Evolutionary conservation across 331 rosid species (phyloP), one percentile per base, ranked within the genome.

Genomic region (Saraca asoca): DNA sequence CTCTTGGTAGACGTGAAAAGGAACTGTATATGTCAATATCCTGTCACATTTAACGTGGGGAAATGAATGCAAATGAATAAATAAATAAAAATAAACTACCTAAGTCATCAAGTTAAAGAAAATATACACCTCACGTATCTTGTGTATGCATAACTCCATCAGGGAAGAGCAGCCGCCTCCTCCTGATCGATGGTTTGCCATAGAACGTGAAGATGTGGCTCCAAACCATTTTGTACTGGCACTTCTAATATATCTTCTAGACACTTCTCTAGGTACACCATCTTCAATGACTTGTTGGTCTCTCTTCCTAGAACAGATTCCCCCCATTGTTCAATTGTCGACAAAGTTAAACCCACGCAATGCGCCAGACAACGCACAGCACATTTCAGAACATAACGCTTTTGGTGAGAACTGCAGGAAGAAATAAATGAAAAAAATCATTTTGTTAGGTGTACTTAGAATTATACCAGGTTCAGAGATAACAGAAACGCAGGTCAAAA

Each of bases 291-390:
- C 84, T 41, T 78, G 82, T 44, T 80, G 91, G 70, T 76, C 77
- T 79, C 89, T 79, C 84, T 88, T 88, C 69, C 91, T 79, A 5
- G 95, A 88, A 62, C 91, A 88, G 10, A 85, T 72, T 45, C 95
- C 84, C 65, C 95, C 95, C 95, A 88, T 87, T 31, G 55, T 74
- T 62, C 16, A 48, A 55, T 7, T 37, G 16, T 29, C 29, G 9
- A 20, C 9, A 41, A 7, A 24, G 57, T 34, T 31, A 13, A 29
- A 48, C 66, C 42, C 57, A 52, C 2, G 14, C 45, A 64, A 68
- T 17, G 66, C 39, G 44, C 71, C 55, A 56, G 57, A 43, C 7
- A 64, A 45, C 19, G 41, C 49, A 35, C 62, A 46, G 20, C 64
- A 56, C 56, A 61, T 71, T 56, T 66, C 79, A 69, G 50, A 42